Conservation (phyloP, 441 rosid species). For the Arabidopsis lyrata region DNA sequence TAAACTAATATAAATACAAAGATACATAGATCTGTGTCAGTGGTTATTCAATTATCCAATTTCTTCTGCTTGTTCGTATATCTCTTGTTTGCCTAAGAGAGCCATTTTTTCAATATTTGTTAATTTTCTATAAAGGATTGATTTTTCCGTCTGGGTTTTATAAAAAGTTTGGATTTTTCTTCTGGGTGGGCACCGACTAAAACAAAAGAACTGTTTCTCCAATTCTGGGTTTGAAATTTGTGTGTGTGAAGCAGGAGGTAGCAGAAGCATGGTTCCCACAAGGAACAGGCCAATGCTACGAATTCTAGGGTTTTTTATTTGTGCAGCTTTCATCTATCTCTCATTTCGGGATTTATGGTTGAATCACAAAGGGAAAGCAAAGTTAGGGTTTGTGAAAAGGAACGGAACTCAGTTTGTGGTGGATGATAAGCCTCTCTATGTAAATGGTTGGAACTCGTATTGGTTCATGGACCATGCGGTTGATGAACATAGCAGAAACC, state of each 20-base stretch:
- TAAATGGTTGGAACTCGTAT: constrained; percentile 96
- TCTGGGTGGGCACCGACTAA: constrained; percentile 34
- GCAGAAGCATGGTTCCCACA: constrained; percentile 51
- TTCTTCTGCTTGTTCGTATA: constrained; percentile 1
- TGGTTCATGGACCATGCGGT: constrained; percentile 95
- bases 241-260: background rate
- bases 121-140: constrained; percentile 19
- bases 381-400: constrained; percentile 67
- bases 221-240: background rate
- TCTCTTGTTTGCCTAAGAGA: background rate
- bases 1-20: constrained; percentile 25
- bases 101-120: constrained; percentile 21
- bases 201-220: constrained; percentile 6
- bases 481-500: constrained; percentile 66
- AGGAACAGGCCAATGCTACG: constrained; percentile 69
- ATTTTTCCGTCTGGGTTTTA: constrained; percentile 21
- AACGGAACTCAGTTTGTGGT: constrained; percentile 79
- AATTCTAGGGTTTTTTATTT: constrained; percentile 77
- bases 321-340: constrained; percentile 73
- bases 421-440: constrained; percentile 65
- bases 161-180: background rate
- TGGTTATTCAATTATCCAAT: constrained; percentile 17
- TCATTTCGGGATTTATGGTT: constrained; percentile 72
- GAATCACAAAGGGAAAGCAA: constrained; percentile 42
- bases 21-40: constrained; percentile 24